Evolutionary conservation across 495 filamentous ascomycete species (phyloP).

Genomic region (Neurospora sp.): DNA sequence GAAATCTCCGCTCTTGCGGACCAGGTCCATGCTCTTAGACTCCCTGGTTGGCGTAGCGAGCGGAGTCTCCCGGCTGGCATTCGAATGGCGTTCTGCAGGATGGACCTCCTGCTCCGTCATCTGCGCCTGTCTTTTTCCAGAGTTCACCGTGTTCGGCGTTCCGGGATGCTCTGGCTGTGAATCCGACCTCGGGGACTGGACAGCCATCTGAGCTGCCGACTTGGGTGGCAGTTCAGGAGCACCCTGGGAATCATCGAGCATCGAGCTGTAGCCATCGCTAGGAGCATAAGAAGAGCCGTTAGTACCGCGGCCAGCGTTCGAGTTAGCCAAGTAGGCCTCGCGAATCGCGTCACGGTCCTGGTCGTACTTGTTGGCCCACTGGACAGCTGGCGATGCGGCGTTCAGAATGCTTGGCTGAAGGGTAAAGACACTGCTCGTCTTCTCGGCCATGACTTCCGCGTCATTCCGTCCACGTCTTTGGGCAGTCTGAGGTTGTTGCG

Average conservation of each 20-base stretch:
- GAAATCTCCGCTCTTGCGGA: slow-evolving; percentile 28
- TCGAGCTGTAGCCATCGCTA: slow-evolving; percentile 10
- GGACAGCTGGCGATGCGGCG: slow-evolving; percentile 86
- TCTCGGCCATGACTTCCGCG: slow-evolving; percentile 48
- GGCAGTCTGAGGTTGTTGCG: slow-evolving; percentile 28
- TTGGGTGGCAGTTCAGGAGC: slow-evolving; percentile 28
- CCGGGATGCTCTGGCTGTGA: background rate
- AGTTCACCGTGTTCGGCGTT: background rate
- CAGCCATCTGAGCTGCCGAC: slow-evolving; percentile 11
- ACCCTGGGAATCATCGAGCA: slow-evolving; percentile 19
- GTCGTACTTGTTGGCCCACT: slow-evolving; percentile 89
- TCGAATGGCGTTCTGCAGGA: slow-evolving; percentile 24
- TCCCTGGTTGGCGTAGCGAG: slow-evolving; percentile 31
- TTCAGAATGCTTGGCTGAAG: slow-evolving; percentile 76
- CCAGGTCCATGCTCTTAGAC: slow-evolving; percentile 24
- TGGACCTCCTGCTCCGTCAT: slow-evolving; percentile 24
- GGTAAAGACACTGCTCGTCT: slow-evolving; percentile 88
- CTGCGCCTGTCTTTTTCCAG: background rate
- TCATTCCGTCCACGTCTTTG: slow-evolving; percentile 41
- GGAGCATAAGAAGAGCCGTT: slow-evolving; percentile 22
- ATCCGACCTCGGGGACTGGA: background rate
- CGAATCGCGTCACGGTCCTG: slow-evolving; percentile 59
- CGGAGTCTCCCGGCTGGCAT: slow-evolving; percentile 25
- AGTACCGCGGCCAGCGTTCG: slow-evolving; percentile 54
- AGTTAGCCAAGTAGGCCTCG: slow-evolving; percentile 67